Base-by-base conservation (phyloP, 129 eudicot genomes). In the Heracleum sosnowskyi region DNA sequence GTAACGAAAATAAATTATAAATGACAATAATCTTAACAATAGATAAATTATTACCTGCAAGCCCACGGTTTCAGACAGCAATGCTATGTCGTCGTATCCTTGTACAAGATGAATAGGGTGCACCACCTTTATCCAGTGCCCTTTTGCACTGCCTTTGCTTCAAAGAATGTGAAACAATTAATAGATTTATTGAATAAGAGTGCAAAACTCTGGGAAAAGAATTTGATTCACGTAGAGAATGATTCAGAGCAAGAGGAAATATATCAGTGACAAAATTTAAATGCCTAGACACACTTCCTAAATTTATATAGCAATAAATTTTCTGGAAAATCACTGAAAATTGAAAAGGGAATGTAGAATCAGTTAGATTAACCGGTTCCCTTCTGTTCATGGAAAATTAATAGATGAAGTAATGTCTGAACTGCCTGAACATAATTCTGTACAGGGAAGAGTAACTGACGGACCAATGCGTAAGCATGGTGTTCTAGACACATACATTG, bases 11-110 rank as follows among this genome's bases (percentile, higher is more conserved):
- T n/a, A 62, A 66, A 1, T 66, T 28, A 66, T 66, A 17, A 31
- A 29, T 12, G 11, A 66, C 39, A 20, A 66, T 16, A 31, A 29
- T 66, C 68, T 2, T 60, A n/a, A 60, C 68, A 60, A 26, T 26
- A 26, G 26, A 9, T 10, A 60, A 60, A 66, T 4, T 10, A 79
- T 77, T 86, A 95, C 98, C 97, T 95, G 98, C 86, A 95, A 85
- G 79, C 98, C 98, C 79, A 95, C 89, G 40, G 97, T 95, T 80
- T 88, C 84, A 76, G 98, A 91, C 70, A 95, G 76, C 69, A 95
- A 74, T 51, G 82, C 74, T 80, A 95, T 63, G 26, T 91, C 92
- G 79, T 92, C 92, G 83, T 90, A 87, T 64, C 97, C 98, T 87
- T 88, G 87, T 73, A 74, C 39, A 62, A 95, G 87, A 68, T 87